Conservation (phyloP, 1,284 basidiomycete genomes). For the Ustilago hordei region DNA sequence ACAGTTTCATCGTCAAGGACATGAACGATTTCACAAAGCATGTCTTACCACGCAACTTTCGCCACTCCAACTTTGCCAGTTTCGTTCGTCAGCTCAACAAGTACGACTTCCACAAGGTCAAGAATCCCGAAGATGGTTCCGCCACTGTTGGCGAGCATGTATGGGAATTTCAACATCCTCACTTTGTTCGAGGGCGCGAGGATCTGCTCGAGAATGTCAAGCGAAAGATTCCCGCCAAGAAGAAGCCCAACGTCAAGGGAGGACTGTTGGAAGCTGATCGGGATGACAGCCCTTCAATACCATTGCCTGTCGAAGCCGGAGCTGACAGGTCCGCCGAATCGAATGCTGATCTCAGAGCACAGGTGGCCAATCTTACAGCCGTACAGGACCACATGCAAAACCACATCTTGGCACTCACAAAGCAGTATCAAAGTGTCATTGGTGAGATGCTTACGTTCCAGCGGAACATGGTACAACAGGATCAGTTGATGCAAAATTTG, state of each 20-base stretch:
- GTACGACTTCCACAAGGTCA: conserved; percentile 96
- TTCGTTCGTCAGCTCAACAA: conserved; percentile 84
- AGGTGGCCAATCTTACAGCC: conserved; percentile 55
- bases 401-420: conserved; percentile 76
- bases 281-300: conserved; percentile 50
- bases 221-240: conserved; percentile 72
- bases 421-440: conserved; percentile 81
- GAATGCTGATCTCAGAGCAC: conserved; percentile 57
- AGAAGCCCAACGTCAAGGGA: conserved; percentile 33
- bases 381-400: conserved; percentile 64
- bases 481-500: conserved; percentile 83
- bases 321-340: conserved; percentile 49
- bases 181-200: conserved; percentile 78
- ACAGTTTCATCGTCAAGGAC: conserved; percentile 94
- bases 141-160: conserved; percentile 79
- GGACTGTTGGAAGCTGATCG: conserved; percentile 65
- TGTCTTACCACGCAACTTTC: conserved; percentile 92
- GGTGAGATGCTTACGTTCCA: conserved; percentile 86
- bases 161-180: conserved; percentile 96
- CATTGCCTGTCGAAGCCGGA: conserved; percentile 20
- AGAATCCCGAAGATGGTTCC: conserved; percentile 79
- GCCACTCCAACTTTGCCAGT: conserved; percentile 92
- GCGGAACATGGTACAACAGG: conserved; percentile 85
- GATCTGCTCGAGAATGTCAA: conserved; percentile 88
- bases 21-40: conserved; percentile 97